Base-by-base conservation (phyloP, 2,329 filamentous ascomycete species). In the Pyrenochaeta sp. region DNA sequence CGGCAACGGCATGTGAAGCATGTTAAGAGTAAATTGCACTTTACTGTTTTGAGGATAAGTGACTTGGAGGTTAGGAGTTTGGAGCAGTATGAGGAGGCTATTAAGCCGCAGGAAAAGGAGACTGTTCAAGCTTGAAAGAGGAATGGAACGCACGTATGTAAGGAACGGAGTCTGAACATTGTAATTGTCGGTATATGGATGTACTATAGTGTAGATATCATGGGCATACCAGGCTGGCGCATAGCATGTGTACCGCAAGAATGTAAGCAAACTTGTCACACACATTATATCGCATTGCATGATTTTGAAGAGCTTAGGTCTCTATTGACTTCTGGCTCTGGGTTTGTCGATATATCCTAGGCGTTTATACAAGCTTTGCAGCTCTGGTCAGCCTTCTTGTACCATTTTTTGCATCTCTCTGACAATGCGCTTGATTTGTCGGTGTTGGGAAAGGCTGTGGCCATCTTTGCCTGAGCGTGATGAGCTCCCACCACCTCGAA, bases 11-110 rank as follows among this genome's bases (percentile, higher is more conserved):
- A 86, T 74, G 85, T 86, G 49, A 92, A 88, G 82, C 87, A 85
- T 58, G 90, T 95, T 9, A 90, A 85, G 81, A 97, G 92, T 83
- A 97, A 99, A 85, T 92, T 96, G 76, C 85, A 87, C 72, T 97
- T 91, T 78, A 99, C 95, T 2, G 86, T 97, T 24, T 74, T 99
- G 78, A 85, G 89, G 73, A 90, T 99, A 64, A 90, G 90, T 74
- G 91, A 98, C 79, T 75, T 98, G 62, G 89, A 86, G 74, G 84
- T 96, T 5, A 86, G 83, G 77, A 81, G 79, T 27, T 61, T 84
- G 58, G 85, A 87, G 50, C 82, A 86, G 74, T 76, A 87, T 71
- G 71, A 82, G 71, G 61, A 64, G 44, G 80, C 80, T 58, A 40
- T 74, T 34, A 55, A 51, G 39, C 43, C 52, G 27, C 42, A 56